Evolutionary conservation across 2,329 filamentous ascomycete species (phyloP).

Genomic region (Drechslerella stenobrocha): DNA sequence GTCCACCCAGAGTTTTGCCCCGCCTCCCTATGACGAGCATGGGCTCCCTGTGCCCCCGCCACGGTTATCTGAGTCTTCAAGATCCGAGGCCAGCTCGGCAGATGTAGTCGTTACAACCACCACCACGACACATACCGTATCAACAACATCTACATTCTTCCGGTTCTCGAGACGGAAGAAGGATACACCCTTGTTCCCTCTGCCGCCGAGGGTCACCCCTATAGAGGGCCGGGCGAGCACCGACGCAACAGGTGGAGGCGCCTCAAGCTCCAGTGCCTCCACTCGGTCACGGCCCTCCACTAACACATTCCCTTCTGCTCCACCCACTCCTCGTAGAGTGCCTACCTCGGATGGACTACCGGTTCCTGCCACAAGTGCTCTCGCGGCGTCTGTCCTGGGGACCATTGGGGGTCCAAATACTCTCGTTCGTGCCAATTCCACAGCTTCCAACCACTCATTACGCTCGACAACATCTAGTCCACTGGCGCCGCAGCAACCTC

Average conservation of each 20-base stretch:
- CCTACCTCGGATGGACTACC: conserved; percentile 31
- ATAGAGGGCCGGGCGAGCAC: conserved; percentile 53
- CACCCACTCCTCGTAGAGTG: conserved; percentile 24
- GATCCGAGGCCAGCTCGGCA: conserved; percentile 80
- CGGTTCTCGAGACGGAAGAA: conserved; percentile 75
- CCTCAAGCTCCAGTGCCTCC: conserved; percentile 25
- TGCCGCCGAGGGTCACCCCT: conserved; percentile 70
- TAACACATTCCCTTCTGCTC: conserved; percentile 26
- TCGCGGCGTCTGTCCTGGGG: conserved; percentile 55
- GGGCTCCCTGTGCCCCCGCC: conserved; percentile 67
- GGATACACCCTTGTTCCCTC: conserved; percentile 77
- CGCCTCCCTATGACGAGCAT: conserved; percentile 67
- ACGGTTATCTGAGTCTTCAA: conserved; percentile 80
- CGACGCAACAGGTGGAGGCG: conserved; percentile 21
- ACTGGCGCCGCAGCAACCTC: conserved; percentile 26
- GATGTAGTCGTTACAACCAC: conserved; percentile 65
- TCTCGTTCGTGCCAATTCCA: conserved; percentile 65
- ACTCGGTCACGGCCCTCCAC: conserved; percentile 20
- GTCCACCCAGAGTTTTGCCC: conserved; percentile 56
- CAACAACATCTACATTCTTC: conserved; percentile 74
- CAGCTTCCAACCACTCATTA: conserved; percentile 69
- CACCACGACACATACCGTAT: conserved; percentile 66
- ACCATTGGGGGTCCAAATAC: conserved; percentile 55
- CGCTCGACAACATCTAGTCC: conserved; percentile 46
- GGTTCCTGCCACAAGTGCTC: conserved; percentile 54